Base-by-base conservation (phyloP, 441 rosid genomes). In the Gossypium schwendimanii region DNA sequence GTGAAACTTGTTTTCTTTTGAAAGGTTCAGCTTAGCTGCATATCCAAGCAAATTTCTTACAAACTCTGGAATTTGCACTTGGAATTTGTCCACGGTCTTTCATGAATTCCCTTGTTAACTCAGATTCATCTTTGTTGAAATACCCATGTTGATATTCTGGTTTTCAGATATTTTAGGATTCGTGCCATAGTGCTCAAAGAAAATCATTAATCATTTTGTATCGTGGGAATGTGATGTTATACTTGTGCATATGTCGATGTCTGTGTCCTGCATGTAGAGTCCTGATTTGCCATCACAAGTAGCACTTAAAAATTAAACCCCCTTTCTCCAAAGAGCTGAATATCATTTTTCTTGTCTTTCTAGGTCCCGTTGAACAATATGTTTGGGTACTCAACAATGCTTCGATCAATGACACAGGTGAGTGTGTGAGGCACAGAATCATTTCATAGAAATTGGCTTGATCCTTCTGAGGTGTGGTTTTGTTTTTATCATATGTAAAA, bases 361-460 rank as follows among this genome's bases (percentile, higher is more conserved):
- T 82, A 95, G 98, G 97, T 93, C 31, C 99, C 99, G 54, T 73
- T 95, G 81, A 95, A 93, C 86, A 95, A 93, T 72, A 95, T 93
- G 99, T 95, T 95, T 75, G 99, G 99, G 28, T 95, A 93, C 79
- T 95, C 99, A 2, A 95, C 98, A 2, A 61, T 97, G 2, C 98
- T 95, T 60, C 91, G 98, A 1, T 95, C 99, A 11, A 95, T 95
- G 99, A 95, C 99, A 73, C 99, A 91, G 88, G 98, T 26, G 15
- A 60, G 20, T n/a, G 54, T 15, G 15, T n/a, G 20, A 49, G 45
- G 26, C 33, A 10, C 26, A 8, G 14, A 57, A 23, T 57, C 62
- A 15, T 10, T 17, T 60, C 2, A 9, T 39, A 31, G 24, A 28
- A 28, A 4, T 5, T 12, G 14, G 17, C 59, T 20, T 31, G 4